These are phyloP conservation scores for Hermanozyma aechmeae DNA, from an alignment of 805 yeast species.

Conservation along the genomic window DNA sequence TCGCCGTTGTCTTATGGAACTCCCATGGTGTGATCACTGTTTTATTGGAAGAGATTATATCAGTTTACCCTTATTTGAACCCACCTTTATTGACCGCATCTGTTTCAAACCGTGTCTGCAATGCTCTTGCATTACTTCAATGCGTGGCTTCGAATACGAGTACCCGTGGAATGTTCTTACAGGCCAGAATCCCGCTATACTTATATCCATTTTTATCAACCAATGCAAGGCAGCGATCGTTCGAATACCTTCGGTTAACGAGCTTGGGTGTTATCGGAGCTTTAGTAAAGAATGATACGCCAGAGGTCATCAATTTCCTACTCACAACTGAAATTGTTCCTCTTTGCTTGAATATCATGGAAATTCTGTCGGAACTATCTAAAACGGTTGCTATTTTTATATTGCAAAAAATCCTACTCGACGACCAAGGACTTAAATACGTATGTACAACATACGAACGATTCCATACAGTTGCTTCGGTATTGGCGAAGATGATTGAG, in stretches of 20 bases:
- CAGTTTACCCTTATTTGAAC: slow-evolving; percentile 80
- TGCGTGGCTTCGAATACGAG: slow-evolving; percentile 95
- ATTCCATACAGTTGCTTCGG: slow-evolving; percentile 88
- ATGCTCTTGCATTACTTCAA: slow-evolving; percentile 87
- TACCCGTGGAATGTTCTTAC: slow-evolving; percentile 74
- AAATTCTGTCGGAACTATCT: slow-evolving; percentile 83
- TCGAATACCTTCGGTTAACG: slow-evolving; percentile 87
- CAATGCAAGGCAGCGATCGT: slow-evolving; percentile 82
- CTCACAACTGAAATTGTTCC: slow-evolving; percentile 96
- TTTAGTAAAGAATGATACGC: slow-evolving; percentile 87
- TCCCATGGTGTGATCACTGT: slow-evolving; percentile 96
- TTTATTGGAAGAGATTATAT: slow-evolving; percentile 76
- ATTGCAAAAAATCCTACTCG: slow-evolving; percentile 84
- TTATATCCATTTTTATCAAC: slow-evolving; percentile 91
- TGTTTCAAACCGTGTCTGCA: slow-evolving; percentile 89
- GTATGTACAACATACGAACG: slow-evolving; percentile 94
- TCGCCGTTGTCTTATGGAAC: slow-evolving; percentile 90
- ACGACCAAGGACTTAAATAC: slow-evolving; percentile 84
- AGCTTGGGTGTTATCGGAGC: slow-evolving; percentile 97
- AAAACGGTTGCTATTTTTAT: slow-evolving; percentile 97
- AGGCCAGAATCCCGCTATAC: slow-evolving; percentile 87
- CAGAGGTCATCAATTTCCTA: slow-evolving; percentile 86
- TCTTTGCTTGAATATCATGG: slow-evolving; percentile 89
- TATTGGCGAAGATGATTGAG: slow-evolving; percentile 78
- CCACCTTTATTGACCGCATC: slow-evolving; percentile 82